phyloP scores from a whole-genome alignment of 129 eudicot species.

The Lactuca saligna region DNA sequence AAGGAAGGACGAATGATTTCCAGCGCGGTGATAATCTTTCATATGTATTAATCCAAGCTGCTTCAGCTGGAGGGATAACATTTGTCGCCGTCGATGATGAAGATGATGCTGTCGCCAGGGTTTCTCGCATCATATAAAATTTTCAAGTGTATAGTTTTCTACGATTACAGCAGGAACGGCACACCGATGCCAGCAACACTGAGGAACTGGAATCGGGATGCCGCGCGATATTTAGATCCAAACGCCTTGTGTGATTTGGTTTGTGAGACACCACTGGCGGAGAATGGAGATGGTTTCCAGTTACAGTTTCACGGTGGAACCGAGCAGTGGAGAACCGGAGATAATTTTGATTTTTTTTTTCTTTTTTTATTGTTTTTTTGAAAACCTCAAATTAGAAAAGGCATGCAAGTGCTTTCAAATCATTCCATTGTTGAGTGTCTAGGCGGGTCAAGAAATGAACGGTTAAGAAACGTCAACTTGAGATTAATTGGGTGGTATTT shows the following conservation, averaged over 20 bases:
- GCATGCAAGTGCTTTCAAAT: conserved; percentile 1
- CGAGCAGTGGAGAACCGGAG: not conserved
- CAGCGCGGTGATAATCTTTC: conserved; percentile 47
- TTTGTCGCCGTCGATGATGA: conserved; percentile 12
- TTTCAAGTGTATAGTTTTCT: not conserved
- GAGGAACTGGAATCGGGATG: not conserved
- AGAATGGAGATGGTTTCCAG: not conserved
- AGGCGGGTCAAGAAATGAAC: no score
- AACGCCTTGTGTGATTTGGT: not conserved
- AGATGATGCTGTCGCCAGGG: conserved; percentile 28
- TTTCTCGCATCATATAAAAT: conserved; percentile 25
- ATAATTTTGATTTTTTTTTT: not conserved
- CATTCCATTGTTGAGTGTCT: not conserved
- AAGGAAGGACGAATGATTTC: conserved; percentile 47
- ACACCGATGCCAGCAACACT: conserved; percentile 11
- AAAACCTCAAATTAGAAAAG: conserved; percentile 7
- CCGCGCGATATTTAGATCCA: not conserved
- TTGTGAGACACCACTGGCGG: not conserved
- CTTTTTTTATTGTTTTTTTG: not conserved
- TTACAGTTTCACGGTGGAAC: not conserved
- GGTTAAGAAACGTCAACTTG: no score
- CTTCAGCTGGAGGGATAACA: conserved; percentile 29
- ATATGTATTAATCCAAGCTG: conserved; percentile 36
- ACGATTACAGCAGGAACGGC: conserved; percentile 9
- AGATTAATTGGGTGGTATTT: no score